Evolutionary conservation across 106 monocot genomes (phyloP).

Genomic region (Dioscorea dumetorum): DNA sequence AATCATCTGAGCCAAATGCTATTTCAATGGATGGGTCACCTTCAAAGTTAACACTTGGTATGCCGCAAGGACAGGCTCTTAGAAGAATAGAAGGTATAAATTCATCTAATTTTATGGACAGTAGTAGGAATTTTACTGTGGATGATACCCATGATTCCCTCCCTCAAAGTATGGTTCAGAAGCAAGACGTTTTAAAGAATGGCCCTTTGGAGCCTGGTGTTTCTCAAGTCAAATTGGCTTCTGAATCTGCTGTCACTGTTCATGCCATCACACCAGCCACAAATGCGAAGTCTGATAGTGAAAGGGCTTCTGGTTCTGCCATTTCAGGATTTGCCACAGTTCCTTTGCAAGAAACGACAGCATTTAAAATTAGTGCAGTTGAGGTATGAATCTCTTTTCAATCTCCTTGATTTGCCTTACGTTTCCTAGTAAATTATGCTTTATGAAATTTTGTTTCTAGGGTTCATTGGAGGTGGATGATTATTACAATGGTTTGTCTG

Average conservation of each 20-base stretch:
- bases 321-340: conserved; percentile 6
- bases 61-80: too few species aligned
- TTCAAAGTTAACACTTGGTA: too few species aligned
- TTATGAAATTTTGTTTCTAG: conserved; percentile 13
- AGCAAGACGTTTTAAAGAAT: conserved; percentile 12
- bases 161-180: conserved; percentile 4
- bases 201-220: not conserved
- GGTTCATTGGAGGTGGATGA: conserved; percentile 37
- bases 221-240: conserved; percentile 15
- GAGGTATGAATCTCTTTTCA: conserved; percentile 20
- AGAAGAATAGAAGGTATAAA: not conserved
- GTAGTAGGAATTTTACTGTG: conserved; percentile 4
- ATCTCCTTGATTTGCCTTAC: not conserved
- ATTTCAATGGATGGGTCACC: too few species aligned
- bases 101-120: conserved; percentile 3
- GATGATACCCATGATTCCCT: not conserved
- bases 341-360: conserved; percentile 12
- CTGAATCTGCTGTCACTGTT: conserved; percentile 1
- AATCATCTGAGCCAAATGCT: too few species aligned
- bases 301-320: not conserved
- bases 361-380: conserved; percentile 34
- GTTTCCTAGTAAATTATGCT: not conserved
- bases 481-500: conserved; percentile 15
- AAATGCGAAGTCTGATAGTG: not conserved
- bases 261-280: not conserved